phyloP scores from a whole-genome alignment of 1,139 yeast species.

The Debaryomyces nepalensis region DNA sequence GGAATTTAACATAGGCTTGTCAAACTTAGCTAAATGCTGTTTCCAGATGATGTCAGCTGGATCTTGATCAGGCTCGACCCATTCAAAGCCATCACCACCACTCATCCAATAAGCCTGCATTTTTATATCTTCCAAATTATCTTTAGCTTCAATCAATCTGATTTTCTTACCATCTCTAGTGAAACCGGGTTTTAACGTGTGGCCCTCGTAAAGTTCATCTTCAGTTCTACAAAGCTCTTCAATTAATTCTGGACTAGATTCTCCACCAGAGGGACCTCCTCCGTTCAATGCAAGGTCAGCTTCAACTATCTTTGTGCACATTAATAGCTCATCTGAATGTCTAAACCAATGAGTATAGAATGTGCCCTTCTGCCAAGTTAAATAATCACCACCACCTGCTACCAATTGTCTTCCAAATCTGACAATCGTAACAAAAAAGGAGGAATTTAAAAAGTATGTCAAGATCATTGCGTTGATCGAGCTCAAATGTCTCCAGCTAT shows the following conservation, averaged over 20 bases:
- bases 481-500: slow-evolving; percentile 47
- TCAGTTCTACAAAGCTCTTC: slow-evolving; percentile 46
- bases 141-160: slow-evolving; percentile 45
- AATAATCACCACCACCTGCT: slow-evolving; percentile 56
- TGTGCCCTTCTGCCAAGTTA: slow-evolving; percentile 69
- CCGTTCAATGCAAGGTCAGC: slow-evolving; percentile 62
- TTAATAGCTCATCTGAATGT: slow-evolving; percentile 70
- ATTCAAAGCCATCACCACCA: slow-evolving; percentile 76
- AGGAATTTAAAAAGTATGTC: slow-evolving; percentile 65
- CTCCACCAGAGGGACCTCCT: slow-evolving; percentile 41
- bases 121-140: slow-evolving; percentile 56
- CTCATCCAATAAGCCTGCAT: slow-evolving; percentile 78
- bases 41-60: slow-evolving; percentile 72
- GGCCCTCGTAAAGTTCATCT: slow-evolving; percentile 28
- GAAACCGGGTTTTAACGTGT: slow-evolving; percentile 38
- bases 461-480: slow-evolving; percentile 65
- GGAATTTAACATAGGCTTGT: slow-evolving; percentile 25
- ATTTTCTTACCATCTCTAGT: slow-evolving; percentile 46
- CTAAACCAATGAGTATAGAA: slow-evolving; percentile 67
- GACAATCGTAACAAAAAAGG: slow-evolving; percentile 64
- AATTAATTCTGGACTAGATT: slow-evolving; percentile 37
- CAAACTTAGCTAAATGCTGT: slow-evolving; percentile 32
- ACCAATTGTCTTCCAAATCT: slow-evolving; percentile 55
- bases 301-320: slow-evolving; percentile 68
- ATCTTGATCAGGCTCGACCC: slow-evolving; percentile 83